Conservation (phyloP, 2,329 filamentous ascomycete species). For the Trichoderma sp. region DNA sequence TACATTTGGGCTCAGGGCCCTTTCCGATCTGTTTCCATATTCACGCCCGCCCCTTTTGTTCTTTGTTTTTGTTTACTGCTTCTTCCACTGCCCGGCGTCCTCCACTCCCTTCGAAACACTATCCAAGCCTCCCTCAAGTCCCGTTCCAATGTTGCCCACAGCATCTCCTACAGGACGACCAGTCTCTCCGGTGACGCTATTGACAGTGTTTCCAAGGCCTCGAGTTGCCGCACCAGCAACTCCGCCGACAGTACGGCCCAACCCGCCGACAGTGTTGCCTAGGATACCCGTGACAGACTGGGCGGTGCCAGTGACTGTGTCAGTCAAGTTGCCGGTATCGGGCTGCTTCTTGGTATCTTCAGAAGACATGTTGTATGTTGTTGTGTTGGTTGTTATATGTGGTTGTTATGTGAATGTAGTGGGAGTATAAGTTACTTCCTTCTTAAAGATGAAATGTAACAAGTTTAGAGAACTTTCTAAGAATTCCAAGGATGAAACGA, state of each 20-base stretch:
- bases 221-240: conserved; percentile 52
- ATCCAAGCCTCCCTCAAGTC: conserved; percentile 50
- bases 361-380: conserved; percentile 24
- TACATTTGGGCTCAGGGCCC: background rate
- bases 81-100: conserved; percentile 58
- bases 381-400: conserved; percentile 11
- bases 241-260: conserved; percentile 41
- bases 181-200: conserved; percentile 50
- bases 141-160: conserved; percentile 51
- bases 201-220: conserved; percentile 57
- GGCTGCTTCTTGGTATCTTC: conserved; percentile 26
- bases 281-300: conserved; percentile 42
- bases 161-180: conserved; percentile 57
- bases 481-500: background rate
- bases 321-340: conserved; percentile 26
- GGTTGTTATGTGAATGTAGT: background rate
- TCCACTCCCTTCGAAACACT: conserved; percentile 54
- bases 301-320: conserved; percentile 35
- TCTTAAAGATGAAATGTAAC: background rate
- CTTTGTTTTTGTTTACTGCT: conserved; percentile 25
- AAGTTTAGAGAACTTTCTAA: background rate
- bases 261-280: conserved; percentile 42
- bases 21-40: background rate
- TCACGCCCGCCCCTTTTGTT: background rate
- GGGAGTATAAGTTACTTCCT: too few relatives aligned